A percentile compares a stretch with the other conserved stretches of the same genome.
phyloP scores from a whole-genome alignment of 257 asterid species.

The Craterostigma plantagineum region DNA sequence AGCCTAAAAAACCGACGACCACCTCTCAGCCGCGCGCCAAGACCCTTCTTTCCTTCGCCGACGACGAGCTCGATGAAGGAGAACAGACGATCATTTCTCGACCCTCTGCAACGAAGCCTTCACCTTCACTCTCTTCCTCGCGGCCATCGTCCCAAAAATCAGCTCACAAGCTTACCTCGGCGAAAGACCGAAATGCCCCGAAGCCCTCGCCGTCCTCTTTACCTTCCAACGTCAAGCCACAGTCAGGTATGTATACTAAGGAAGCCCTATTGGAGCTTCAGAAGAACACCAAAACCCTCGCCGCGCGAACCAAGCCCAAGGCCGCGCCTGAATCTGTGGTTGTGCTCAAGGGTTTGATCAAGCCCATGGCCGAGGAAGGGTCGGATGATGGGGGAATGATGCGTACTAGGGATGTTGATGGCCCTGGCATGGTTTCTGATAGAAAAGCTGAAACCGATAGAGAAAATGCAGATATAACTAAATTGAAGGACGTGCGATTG shows the following conservation, averaged over 20 bases:
- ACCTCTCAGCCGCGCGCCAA: constrained; percentile 21
- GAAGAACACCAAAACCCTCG: constrained; percentile 69
- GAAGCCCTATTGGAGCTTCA: constrained; percentile 94
- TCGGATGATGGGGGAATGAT: constrained; percentile 15
- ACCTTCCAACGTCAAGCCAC: constrained; percentile 80
- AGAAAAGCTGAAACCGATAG: constrained; percentile 12
- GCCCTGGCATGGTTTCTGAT: constrained; percentile 17
- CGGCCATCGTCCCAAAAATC: constrained; percentile 31
- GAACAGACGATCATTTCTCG: no score
- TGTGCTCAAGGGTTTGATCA: constrained; percentile 61
- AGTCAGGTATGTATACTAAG: constrained; percentile 75
- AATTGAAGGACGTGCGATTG: constrained; percentile 24
- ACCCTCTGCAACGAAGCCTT: constrained; percentile 30
- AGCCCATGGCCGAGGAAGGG: constrained; percentile 19
- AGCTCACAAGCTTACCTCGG: constrained; percentile 39
- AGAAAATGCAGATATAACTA: constrained; percentile 18
- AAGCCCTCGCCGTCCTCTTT: constrained; percentile 28
- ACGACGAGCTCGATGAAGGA: constrained; percentile 53
- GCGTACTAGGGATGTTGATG: constrained; percentile 13
- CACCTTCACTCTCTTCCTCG: constrained; percentile 30
- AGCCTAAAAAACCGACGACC: constrained; percentile 38
- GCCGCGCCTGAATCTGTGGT: constrained; percentile 39
- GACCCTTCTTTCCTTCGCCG: constrained; percentile 74
- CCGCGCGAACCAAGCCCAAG: constrained; percentile 31
- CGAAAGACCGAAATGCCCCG: constrained; percentile 40